Percentiles rank a stretch among this genome's conserved stretches.
These are phyloP conservation scores for Basipetospora sp. DNA, from an alignment of 2,329 filamentous ascomycete genomes.

Conservation along the genomic window DNA sequence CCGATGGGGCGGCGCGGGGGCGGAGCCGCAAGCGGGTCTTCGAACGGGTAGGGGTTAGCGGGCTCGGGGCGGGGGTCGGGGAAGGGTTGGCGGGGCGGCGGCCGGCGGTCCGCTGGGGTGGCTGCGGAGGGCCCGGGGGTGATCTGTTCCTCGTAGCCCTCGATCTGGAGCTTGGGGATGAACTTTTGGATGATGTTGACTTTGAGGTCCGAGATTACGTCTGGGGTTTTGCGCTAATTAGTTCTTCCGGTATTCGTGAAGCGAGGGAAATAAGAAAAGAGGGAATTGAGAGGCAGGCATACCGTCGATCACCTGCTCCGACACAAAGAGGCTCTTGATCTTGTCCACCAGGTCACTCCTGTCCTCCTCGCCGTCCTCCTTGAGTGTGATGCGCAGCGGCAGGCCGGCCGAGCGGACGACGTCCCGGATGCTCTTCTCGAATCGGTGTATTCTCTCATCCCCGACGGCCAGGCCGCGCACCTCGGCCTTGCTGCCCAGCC, in stretches of 20 bases:
- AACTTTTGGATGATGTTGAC: conserved; percentile 72
- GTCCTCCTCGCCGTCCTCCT: conserved; percentile 30
- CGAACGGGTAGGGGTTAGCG: conserved; percentile 52
- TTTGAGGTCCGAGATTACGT: conserved; percentile 60
- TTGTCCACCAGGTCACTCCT: conserved; percentile 32
- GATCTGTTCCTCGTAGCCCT: conserved; percentile 47
- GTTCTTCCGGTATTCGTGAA: neutral
- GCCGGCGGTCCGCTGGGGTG: neutral
- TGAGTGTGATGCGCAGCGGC: conserved; percentile 40
- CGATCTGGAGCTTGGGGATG: conserved; percentile 59
- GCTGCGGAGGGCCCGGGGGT: neutral
- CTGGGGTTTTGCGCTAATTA: conserved; percentile 15
- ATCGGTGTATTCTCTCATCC: conserved; percentile 64
- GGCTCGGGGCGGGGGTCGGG: conserved; percentile 42
- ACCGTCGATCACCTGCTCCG: conserved; percentile 46
- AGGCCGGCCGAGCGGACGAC: conserved; percentile 49
- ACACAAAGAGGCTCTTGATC: conserved; percentile 56
- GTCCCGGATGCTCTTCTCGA: conserved; percentile 59
- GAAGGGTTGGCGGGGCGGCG: conserved; percentile 20
- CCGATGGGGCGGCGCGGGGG: conserved; percentile 31
- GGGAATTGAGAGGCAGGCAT: conserved; percentile 3
- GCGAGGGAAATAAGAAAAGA: neutral
- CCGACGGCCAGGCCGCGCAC: conserved; percentile 65
- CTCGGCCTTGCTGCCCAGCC: conserved; percentile 71
- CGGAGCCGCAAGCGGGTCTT: conserved; percentile 47